Base-by-base conservation (phyloP, 768 basidiomycete genomes). In the Fomitopsis serialis region DNA sequence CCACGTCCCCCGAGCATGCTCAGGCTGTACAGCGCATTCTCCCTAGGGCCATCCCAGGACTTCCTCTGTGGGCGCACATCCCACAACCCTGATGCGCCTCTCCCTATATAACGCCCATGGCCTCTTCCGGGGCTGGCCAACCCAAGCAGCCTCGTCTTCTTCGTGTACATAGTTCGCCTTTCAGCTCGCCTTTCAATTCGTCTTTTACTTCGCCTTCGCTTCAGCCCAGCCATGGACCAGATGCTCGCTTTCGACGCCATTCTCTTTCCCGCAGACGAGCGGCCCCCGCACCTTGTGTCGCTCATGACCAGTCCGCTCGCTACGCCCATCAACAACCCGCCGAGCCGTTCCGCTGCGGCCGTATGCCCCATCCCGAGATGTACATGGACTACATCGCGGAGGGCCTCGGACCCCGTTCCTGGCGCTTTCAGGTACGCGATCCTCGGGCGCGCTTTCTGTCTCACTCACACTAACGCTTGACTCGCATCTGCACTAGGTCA, bases 311-410 rank as follows among this genome's bases (percentile, higher is more conserved):
- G 86, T 80, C 81, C 68, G 36, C 69, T 57, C 51, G 50, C 54
- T 29, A 23, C 25, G 27, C 50, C 46, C 52, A 34, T 54, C 48
- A 50, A 46, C 53, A 52, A 55, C 42, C 43, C 62, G 54, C 59
- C 46, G 59, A 60, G 46, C 74, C 73, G 42, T 65, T 71, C 52
- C 68, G 75, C 25, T 76, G 76, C 29, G 70, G 81, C 44, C 82
- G 84, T 49, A 78, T 88, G 74, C 89, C 89, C 0, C 89, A 92
- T 66, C 89, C 89, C 11, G 88, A 91, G 67, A 79, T 88, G 40
- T 81, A 87, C 64, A 92, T 92, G 89, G 87, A 91, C 69, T 87
- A 85, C 68, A 83, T 92, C 60, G 87, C 86, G 63, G 87, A 90
- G 69, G 78, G 80, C 50, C 74, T 80, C 54, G 84, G 83, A 29